Base-by-base conservation (phyloP, 306 rosid species). In the Hylodesmum podocarpum region DNA sequence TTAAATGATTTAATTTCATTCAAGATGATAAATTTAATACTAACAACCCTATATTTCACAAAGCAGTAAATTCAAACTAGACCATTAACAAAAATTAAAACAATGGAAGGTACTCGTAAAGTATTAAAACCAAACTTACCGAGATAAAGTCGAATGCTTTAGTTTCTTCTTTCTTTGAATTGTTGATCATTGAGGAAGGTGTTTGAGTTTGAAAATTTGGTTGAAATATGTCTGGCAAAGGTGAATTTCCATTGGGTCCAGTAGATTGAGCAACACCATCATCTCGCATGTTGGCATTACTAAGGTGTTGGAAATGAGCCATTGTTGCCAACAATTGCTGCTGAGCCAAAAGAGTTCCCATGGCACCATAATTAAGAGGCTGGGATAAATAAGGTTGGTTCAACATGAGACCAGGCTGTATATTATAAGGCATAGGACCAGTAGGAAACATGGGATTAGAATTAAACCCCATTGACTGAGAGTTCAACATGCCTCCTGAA, bases 61-160 rank as follows among this genome's bases (percentile, higher is more conserved):
- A 54, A 79, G 55, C 70, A 84, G 39, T 12, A 70, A 41, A 77
- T 58, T 46, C 71, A 66, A 75, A 83, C 76, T 54, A 65, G 75
- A 54, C 25, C 59, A 27, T 71, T 40, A 50, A 63, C 79, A 72
- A 71, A 66, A n/a, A 22, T 24, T 50, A 31, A 84, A 76, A 19
- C 44, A 43, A 66, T 18, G 50, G 27, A 46, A 77, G 18, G 37
- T 50, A 47, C 21, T n/a, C 11, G 47, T 31, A 18, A 54, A 51
- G 43, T 65, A 40, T 72, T 37, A 50, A 43, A 31, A 53, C 78
- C 31, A 25, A 16, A 85, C 99, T 89, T 84, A 96, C 99, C 8
- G 99, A 92, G 87, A 96, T 96, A 81, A 96, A 92, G 86, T 96
- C 98, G 80, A 96, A 96, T 0, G 99, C 99, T 78, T 86, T 92